phyloP scores from a whole-genome alignment of 2,329 filamentous ascomycete genomes.

The Zymoseptoria ardabiliae region DNA sequence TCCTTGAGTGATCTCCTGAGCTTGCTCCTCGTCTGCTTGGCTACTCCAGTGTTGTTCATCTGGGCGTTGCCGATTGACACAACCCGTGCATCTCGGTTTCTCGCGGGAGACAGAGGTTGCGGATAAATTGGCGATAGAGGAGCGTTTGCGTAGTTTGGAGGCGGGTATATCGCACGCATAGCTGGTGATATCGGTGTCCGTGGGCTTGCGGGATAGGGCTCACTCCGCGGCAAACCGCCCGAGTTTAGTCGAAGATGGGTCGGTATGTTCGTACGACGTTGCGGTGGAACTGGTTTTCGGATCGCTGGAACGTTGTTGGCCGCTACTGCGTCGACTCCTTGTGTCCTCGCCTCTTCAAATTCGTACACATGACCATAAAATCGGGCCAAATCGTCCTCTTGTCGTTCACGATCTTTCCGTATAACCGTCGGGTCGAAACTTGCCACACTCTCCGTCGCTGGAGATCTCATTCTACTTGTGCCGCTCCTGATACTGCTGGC shows the following conservation, averaged over 20 bases:
- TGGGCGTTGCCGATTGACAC: slow-evolving; percentile 37
- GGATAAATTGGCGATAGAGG: not conserved
- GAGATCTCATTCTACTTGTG: slow-evolving; percentile 39
- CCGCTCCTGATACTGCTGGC: slow-evolving; percentile 25
- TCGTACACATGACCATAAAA: slow-evolving; percentile 91
- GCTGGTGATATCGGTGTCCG: slow-evolving; percentile 27
- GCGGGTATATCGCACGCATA: slow-evolving; percentile 43
- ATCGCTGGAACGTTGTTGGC: not conserved
- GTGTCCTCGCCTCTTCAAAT: slow-evolving; percentile 53
- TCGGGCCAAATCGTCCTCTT: slow-evolving; percentile 77
- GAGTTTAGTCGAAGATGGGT: slow-evolving; percentile 17
- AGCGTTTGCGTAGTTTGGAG: slow-evolving; percentile 11
- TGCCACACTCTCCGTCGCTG: slow-evolving; percentile 51
- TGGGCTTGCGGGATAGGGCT: slow-evolving; percentile 30
- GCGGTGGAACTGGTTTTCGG: not conserved
- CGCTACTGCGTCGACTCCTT: slow-evolving; percentile 1
- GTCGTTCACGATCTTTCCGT: slow-evolving; percentile 63
- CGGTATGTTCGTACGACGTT: not conserved
- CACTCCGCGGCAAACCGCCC: slow-evolving; percentile 8
- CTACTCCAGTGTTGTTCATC: slow-evolving; percentile 5
- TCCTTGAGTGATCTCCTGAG: slow-evolving; percentile 41
- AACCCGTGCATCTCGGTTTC: slow-evolving; percentile 22
- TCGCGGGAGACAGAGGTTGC: not conserved
- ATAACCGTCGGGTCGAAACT: slow-evolving; percentile 70
- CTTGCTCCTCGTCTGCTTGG: slow-evolving; percentile 17